Base-by-base conservation (phyloP, 2,329 filamentous ascomycete species). In the Thelonectria discophora region DNA sequence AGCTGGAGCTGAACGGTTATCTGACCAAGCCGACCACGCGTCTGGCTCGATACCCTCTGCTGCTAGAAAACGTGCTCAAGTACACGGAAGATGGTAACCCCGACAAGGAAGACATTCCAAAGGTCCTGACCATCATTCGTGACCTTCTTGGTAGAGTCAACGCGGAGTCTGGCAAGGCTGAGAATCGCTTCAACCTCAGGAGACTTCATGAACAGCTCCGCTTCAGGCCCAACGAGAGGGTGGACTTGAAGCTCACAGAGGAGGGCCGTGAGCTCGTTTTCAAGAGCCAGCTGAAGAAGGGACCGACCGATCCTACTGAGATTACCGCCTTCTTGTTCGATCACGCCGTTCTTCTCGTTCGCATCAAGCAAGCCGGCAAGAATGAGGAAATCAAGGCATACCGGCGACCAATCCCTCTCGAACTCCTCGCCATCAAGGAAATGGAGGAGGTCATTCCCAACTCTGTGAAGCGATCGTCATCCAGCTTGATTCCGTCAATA, bases 241-340 rank as follows among this genome's bases (percentile, higher is more conserved):
- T 98, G 49, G 95, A 99, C 75, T 81, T 99, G 64, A 97, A 97
- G 76, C 84, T 99, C 52, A 97, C 93, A 0, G 95, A 99, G 71
- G 93, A 97, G 70, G 92, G 91, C 55, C 91, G 95, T 62, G 93
- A 97, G 76, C 83, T 99, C 70, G 88, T 99, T 65, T 97, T 94
- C 80, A 99, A 98, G 81, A 94, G 93, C 72, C 89, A 89, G 64
- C 86, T 99, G 77, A 98, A 97, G 82, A 98, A 98, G 81, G 88
- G 89, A 5, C 90, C 94, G 0, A 94, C 92, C 1, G 94, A 97
- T 74, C 90, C 88, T 48, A 88, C 90, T 1, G 94, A 98, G 71
- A 94, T 99, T 46, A 95, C 93, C 18, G 94, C 93, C 15, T 99
- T 96, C 80, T 84, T 99, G 21, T 97, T 99, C 74, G 95, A 99